These are phyloP conservation scores for Saccharomycopsis hybrid DNA, from an alignment of 1,139 yeast genomes.

Conservation along the genomic window DNA sequence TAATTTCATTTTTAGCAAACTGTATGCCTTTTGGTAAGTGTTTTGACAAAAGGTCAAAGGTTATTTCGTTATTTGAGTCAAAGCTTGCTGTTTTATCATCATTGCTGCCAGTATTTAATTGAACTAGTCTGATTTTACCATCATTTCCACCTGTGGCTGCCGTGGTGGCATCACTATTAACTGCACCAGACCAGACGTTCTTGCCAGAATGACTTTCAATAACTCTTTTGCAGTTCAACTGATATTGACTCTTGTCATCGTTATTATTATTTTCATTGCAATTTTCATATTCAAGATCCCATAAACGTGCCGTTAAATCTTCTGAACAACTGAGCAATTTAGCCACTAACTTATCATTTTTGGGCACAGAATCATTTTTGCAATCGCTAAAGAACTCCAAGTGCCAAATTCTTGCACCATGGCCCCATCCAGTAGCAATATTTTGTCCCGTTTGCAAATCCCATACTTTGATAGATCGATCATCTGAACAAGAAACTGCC, in stretches of 20 bases:
- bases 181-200: slow-evolving; percentile 80
- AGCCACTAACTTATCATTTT: no score
- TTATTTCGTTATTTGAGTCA: slow-evolving; percentile 5
- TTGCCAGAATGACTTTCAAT: slow-evolving; percentile 74
- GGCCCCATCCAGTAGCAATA: slow-evolving; percentile 91
- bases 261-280: slow-evolving; percentile 23
- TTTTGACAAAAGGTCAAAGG: slow-evolving; percentile 29
- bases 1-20: slow-evolving; percentile 44
- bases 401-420: slow-evolving; percentile 89
- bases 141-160: slow-evolving; percentile 87
- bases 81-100: no score
- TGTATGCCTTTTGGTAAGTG: slow-evolving; percentile 27
- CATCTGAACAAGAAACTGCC: slow-evolving; percentile 85
- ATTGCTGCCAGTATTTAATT: slow-evolving; percentile 37
- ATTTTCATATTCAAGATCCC: slow-evolving; percentile 42
- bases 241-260: no score
- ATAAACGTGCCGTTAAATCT: slow-evolving; percentile 77
- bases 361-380: not conserved
- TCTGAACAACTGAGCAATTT: slow-evolving; percentile 67
- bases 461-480: slow-evolving; percentile 79
- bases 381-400: slow-evolving; percentile 47
- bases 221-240: slow-evolving; percentile 38
- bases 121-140: slow-evolving; percentile 66
- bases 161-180: slow-evolving; percentile 38
- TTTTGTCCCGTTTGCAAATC: slow-evolving; percentile 48